Evolutionary conservation across 2,329 filamentous ascomycete species (phyloP).

Genomic region (Iodosphaeria phyllophila): DNA sequence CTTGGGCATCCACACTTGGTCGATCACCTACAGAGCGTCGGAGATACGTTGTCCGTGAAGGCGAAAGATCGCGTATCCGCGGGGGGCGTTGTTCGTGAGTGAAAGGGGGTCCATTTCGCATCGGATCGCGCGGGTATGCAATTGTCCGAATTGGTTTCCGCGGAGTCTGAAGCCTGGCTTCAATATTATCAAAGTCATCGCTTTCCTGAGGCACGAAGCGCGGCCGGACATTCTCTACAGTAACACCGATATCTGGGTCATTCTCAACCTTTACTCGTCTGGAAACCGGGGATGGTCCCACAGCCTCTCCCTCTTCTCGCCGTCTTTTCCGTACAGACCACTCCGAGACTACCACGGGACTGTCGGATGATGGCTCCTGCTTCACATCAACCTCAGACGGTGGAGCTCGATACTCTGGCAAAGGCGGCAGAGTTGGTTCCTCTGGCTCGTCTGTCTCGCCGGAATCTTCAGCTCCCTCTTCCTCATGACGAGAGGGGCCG

Average conservation of each 20-base stretch:
- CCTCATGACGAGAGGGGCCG: no score
- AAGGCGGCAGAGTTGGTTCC: constrained; percentile 11
- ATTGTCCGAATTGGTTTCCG: no score
- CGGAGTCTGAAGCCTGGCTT: constrained; percentile 22
- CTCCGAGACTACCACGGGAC: constrained; percentile 30
- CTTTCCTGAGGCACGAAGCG: constrained; percentile 30
- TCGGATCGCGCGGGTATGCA: no score
- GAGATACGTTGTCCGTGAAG: no score
- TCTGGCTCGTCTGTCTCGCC: constrained; percentile 3
- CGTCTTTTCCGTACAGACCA: constrained; percentile 29
- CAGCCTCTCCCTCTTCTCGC: constrained; percentile 9
- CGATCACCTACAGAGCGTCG: no score
- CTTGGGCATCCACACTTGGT: no score
- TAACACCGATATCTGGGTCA: constrained; percentile 12
- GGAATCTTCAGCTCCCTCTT: no score
- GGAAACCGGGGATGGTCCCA: constrained; percentile 7
- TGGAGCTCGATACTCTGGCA: constrained; percentile 5
- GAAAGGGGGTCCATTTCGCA: no score
- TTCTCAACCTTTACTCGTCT: constrained; percentile 26
- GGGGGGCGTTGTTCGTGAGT: no score
- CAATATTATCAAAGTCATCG: constrained; percentile 37
- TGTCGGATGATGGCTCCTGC: constrained; percentile 33
- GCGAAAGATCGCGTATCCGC: no score
- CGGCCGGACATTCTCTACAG: constrained; percentile 8
- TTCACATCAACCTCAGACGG: constrained; percentile 17